Conservation (phyloP, 176 grass and related monocot species). For the Avena insularis region DNA sequence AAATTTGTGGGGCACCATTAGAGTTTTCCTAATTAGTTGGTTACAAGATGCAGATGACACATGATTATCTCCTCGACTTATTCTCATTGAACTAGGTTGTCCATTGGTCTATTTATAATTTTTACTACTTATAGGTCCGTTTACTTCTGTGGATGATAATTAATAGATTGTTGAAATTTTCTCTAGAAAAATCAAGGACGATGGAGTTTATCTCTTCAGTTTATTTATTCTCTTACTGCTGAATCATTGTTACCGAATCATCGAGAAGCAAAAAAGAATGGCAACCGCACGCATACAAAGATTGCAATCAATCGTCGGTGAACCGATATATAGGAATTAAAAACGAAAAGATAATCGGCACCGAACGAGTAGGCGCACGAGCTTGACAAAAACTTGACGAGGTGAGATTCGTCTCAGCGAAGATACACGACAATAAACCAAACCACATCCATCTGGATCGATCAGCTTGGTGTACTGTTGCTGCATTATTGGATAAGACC, state of each 20-base stretch:
- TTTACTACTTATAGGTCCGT: too few species aligned
- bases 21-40: not conserved
- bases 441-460: not conserved
- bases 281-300: not conserved
- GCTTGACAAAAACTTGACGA: constrained; percentile 15
- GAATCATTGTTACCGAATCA: not conserved
- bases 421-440: not conserved
- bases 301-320: not conserved
- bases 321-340: not conserved
- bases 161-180: too few species aligned
- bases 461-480: not conserved
- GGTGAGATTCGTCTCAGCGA: not conserved
- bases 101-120: too few species aligned
- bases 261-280: not conserved
- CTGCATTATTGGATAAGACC: not conserved
- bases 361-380: not conserved
- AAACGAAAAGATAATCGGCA: not conserved
- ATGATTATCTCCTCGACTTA: too few species aligned
- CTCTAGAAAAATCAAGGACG: too few species aligned
- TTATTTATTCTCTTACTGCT: too few species aligned
- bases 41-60: not conserved
- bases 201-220: too few species aligned
- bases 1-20: too few species aligned
- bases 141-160: too few species aligned
- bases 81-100: too few species aligned